These are phyloP conservation scores for Talaromyces sp. DNA, from an alignment of 2,329 filamentous ascomycete genomes.

Conservation along the genomic window DNA sequence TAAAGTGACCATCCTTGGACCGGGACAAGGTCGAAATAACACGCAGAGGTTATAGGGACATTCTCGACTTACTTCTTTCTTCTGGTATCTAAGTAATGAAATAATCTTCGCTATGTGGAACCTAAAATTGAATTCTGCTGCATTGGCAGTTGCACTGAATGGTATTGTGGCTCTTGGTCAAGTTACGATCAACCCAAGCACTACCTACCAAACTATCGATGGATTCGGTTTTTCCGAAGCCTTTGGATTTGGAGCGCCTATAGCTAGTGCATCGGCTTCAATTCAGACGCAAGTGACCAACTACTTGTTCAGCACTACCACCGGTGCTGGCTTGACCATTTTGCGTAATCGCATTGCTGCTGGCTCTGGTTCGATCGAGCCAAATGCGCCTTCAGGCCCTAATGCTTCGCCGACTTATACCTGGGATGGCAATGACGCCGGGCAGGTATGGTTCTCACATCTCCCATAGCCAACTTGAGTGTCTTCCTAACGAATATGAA, in stretches of 20 bases:
- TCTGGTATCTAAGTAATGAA: neutral
- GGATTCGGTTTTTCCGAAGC: slow-evolving; percentile 13
- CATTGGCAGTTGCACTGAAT: neutral
- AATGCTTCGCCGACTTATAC: slow-evolving; percentile 8
- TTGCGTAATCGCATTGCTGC: slow-evolving; percentile 16
- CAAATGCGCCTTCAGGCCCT: slow-evolving; percentile 10
- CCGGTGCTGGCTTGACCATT: slow-evolving; percentile 15
- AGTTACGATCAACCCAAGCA: neutral
- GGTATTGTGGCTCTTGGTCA: neutral
- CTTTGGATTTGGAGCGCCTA: neutral
- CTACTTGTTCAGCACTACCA: slow-evolving; percentile 14
- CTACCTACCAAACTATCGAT: slow-evolving; percentile 6
- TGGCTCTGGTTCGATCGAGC: slow-evolving; percentile 8
- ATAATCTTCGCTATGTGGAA: neutral
- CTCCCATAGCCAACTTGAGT: neutral
- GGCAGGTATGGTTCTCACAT: slow-evolving; percentile 7
- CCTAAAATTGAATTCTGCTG: neutral
- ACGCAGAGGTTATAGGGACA: neutral
- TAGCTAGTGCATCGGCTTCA: neutral
- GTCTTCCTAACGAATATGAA: neutral
- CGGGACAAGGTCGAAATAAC: neutral
- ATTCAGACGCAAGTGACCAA: neutral
- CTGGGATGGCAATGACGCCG: slow-evolving; percentile 16
- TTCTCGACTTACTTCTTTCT: neutral
- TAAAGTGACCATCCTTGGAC: neutral